These are phyloP conservation scores for Pleurotus platypus DNA, from an alignment of 768 basidiomycete species.

Conservation along the genomic window DNA sequence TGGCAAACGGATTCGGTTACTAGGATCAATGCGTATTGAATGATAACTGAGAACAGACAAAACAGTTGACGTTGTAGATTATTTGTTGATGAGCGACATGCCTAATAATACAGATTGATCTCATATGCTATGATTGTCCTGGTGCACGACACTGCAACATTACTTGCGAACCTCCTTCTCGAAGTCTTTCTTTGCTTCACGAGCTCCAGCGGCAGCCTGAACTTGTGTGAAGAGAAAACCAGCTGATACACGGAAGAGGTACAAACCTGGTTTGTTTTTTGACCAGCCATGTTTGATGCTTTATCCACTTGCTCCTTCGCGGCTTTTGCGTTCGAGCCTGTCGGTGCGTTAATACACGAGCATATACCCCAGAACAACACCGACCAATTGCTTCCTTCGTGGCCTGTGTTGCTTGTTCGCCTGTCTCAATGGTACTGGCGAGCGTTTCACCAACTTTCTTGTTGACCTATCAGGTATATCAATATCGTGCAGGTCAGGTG, in stretches of 20 bases:
- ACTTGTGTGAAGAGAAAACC: background rate
- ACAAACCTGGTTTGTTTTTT: conserved; percentile 37
- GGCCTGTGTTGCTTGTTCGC: conserved; percentile 35
- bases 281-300: conserved; percentile 23
- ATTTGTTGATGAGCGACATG: background rate
- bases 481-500: background rate
- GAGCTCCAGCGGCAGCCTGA: conserved; percentile 30
- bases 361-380: conserved; percentile 7
- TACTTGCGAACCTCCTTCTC: conserved; percentile 27
- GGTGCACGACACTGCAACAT: background rate
- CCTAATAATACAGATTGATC: background rate
- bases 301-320: conserved; percentile 34
- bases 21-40: too few relatives aligned
- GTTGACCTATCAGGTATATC: conserved; percentile 30
- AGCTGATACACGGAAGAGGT: conserved; percentile 6
- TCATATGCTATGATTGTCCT: background rate
- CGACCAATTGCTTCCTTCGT: conserved; percentile 40
- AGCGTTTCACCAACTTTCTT: conserved; percentile 40
- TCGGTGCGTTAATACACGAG: background rate
- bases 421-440: conserved; percentile 43
- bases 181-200: conserved; percentile 31
- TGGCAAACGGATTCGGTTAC: too few relatives aligned
- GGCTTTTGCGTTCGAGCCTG: conserved; percentile 31
- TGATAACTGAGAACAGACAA: too few relatives aligned
- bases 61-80: too few relatives aligned